These are phyloP conservation scores for Sporothrix curviconia DNA, from an alignment of 2,329 filamentous ascomycete species.

Conservation along the genomic window DNA sequence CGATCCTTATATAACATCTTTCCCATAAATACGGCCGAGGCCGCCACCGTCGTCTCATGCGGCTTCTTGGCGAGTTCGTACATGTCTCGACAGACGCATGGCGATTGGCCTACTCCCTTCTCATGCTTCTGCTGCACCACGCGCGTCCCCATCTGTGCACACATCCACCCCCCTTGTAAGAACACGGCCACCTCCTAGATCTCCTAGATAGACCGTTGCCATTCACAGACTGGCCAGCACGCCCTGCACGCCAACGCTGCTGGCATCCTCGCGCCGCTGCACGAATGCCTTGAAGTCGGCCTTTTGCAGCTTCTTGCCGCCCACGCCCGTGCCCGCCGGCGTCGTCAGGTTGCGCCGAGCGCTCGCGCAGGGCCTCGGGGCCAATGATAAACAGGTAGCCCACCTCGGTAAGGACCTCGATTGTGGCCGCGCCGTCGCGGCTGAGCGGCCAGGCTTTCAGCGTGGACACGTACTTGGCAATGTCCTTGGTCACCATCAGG, in stretches of 20 bases:
- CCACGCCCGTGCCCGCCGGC: constrained; percentile 33
- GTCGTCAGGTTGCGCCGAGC: constrained; percentile 51
- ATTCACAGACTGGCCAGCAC: constrained; percentile 21
- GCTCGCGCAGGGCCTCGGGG: constrained; percentile 66
- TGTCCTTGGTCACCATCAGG: constrained; percentile 92
- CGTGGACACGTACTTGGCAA: constrained; percentile 84
- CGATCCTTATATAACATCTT: no score
- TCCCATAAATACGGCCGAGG: no score
- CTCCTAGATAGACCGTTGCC: no score
- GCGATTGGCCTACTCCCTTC: no score
- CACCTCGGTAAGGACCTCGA: constrained; percentile 88
- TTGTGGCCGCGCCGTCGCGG: constrained; percentile 58
- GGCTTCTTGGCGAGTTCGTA: no score
- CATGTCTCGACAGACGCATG: no score
- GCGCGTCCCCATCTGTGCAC: no score
- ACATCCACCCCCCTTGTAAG: no score
- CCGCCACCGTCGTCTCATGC: no score
- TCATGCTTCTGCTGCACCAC: no score
- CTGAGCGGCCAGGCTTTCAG: constrained; percentile 74
- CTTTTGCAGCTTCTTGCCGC: constrained; percentile 53
- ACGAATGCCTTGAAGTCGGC: constrained; percentile 78
- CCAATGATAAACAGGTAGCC: constrained; percentile 94
- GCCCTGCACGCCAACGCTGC: constrained; percentile 44
- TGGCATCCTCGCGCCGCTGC: constrained; percentile 74
- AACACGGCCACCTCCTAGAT: no score